Percentiles rank a stretch among this genome's conserved stretches.
Conservation (phyloP, 257 asterid genomes). For the Ballota nigra region DNA sequence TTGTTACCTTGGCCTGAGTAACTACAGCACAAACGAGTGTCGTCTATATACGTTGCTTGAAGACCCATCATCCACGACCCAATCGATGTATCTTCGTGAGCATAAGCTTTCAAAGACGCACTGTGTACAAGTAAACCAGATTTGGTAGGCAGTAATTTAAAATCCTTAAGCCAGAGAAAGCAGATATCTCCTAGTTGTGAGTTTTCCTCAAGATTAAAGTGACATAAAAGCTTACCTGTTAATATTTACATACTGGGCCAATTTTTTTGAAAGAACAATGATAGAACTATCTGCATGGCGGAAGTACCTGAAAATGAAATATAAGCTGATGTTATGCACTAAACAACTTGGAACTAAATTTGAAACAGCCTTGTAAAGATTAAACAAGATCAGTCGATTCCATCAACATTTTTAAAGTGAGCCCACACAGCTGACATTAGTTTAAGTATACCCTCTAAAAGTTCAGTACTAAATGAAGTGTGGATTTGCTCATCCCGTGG, state of each 20-base stretch:
- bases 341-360: conserved; percentile 11
- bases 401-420: conserved; percentile 1
- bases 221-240: conserved; percentile 70
- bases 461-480: not conserved
- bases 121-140: conserved; percentile 37
- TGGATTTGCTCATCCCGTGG: not conserved
- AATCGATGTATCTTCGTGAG: conserved; percentile 74
- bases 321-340: conserved; percentile 12
- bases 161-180: not conserved
- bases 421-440: not conserved
- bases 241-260: conserved; percentile 71
- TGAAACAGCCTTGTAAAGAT: not conserved
- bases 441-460: not conserved
- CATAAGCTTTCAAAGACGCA: conserved; percentile 80
- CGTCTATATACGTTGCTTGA: conserved; percentile 76
- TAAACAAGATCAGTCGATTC: conserved; percentile 4
- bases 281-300: conserved; percentile 86
- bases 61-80: conserved; percentile 99
- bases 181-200: not conserved
- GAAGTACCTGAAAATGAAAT: conserved; percentile 80
- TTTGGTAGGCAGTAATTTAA: too few relatives aligned
- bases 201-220: not conserved
- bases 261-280: conserved; percentile 57
- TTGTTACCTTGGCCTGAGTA: conserved; percentile 61
- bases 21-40: conserved; percentile 74